These are phyloP conservation scores for Podochytrium sp. DNA, from an alignment of 192 early-diverging fungal species.

Conservation along the genomic window DNA sequence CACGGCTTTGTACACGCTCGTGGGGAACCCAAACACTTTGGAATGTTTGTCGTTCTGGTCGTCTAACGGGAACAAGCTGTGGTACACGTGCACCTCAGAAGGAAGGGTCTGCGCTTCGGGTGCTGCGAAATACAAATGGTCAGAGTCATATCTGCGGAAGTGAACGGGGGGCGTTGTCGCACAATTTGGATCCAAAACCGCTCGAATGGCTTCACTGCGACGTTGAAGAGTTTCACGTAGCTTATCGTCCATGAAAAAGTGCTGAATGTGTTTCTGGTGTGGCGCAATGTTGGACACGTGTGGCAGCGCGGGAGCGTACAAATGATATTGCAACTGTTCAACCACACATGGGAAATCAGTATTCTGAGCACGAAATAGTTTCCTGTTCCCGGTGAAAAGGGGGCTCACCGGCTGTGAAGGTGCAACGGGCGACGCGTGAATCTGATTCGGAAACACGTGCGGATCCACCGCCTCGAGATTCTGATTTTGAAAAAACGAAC, in stretches of 20 bases:
- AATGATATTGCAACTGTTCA: slow-evolving; percentile 83
- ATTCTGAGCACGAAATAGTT: too few relatives aligned
- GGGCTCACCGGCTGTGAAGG: too few relatives aligned
- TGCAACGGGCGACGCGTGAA: too few relatives aligned
- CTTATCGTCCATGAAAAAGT: slow-evolving; percentile 85
- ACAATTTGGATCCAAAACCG: slow-evolving; percentile 49
- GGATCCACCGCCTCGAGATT: too few relatives aligned
- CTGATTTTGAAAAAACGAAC: too few relatives aligned
- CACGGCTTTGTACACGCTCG: slow-evolving; percentile 84
- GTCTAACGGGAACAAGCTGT: slow-evolving; percentile 59
- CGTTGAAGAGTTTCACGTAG: slow-evolving; percentile 79
- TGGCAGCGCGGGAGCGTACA: slow-evolving; percentile 74
- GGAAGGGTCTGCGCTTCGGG: slow-evolving; percentile 51
- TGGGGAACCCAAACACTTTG: slow-evolving; percentile 64
- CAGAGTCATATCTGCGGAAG: neutral
- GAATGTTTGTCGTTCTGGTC: slow-evolving; percentile 40
- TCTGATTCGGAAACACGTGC: too few relatives aligned
- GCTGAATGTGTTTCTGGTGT: slow-evolving; percentile 77
- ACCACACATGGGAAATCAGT: too few relatives aligned
- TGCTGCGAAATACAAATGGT: slow-evolving; percentile 15
- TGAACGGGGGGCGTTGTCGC: neutral
- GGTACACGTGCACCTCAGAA: slow-evolving; percentile 84
- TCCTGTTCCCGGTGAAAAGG: too few relatives aligned
- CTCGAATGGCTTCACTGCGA: slow-evolving; percentile 64
- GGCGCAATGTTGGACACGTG: slow-evolving; percentile 70